Evolutionary conservation across 768 basidiomycete genomes (phyloP).

Genomic region (Trametes maxima): DNA sequence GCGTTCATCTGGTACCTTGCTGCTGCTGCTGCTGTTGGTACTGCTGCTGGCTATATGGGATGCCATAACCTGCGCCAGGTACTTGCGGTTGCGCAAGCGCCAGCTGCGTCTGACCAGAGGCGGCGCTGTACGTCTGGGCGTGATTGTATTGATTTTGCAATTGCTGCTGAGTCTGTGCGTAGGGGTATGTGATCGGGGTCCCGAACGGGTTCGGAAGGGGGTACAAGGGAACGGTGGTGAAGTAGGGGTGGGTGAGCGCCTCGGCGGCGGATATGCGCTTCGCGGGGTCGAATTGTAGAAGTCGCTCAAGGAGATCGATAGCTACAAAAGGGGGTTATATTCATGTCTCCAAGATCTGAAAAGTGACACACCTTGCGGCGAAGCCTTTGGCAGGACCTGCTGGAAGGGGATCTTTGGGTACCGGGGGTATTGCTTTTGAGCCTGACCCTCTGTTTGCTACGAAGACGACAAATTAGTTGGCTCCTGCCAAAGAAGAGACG

Average conservation of each 20-base stretch:
- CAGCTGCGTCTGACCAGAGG: constrained; percentile 9
- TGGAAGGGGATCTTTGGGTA: constrained; percentile 83
- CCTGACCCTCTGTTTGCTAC: constrained; percentile 65
- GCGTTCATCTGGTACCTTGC: background rate
- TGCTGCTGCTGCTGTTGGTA: constrained; percentile 1
- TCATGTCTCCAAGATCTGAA: background rate
- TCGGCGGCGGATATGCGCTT: constrained; percentile 91
- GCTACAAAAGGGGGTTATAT: constrained; percentile 43
- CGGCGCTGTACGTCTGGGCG: constrained; percentile 24
- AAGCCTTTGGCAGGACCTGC: constrained; percentile 83
- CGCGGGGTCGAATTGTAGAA: constrained; percentile 94
- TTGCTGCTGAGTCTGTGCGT: constrained; percentile 51
- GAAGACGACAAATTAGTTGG: constrained; percentile 11
- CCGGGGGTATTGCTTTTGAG: constrained; percentile 82
- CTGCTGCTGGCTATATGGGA: constrained; percentile 18
- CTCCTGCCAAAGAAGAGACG: background rate
- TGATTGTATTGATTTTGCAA: constrained; percentile 41
- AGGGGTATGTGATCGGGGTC: constrained; percentile 46
- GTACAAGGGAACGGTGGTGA: constrained; percentile 59
- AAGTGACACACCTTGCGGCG: constrained; percentile 66
- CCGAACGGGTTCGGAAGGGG: constrained; percentile 72
- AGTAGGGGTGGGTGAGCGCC: constrained; percentile 91
- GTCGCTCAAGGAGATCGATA: constrained; percentile 89
- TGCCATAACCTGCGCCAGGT: constrained; percentile 18
- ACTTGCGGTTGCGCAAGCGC: constrained; percentile 20